phyloP scores from a whole-genome alignment of 1,284 basidiomycete genomes.

The Fomitiporia mediterranea region DNA sequence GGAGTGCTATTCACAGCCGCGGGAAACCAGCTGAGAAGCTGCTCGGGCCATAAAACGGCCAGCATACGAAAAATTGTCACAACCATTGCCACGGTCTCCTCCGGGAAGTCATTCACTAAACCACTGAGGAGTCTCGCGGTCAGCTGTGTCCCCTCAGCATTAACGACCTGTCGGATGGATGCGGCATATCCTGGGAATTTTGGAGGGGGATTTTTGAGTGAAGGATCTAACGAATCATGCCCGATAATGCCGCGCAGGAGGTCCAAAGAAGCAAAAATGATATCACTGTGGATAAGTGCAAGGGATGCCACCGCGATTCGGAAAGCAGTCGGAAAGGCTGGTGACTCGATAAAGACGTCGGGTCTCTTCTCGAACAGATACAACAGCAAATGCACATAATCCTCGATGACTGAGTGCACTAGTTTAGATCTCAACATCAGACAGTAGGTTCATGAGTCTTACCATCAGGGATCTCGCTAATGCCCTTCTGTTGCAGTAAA shows the following conservation, averaged over 20 bases:
- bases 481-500: conserved; percentile 61
- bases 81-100: conserved; percentile 74
- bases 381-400: conserved; percentile 83
- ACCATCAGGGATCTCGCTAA: conserved; percentile 81
- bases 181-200: conserved; percentile 62
- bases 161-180: conserved; percentile 63
- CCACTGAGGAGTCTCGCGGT: conserved; percentile 72
- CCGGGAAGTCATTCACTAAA: conserved; percentile 82
- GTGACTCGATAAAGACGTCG: conserved; percentile 72
- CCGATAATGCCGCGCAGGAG: conserved; percentile 70
- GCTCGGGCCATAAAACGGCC: conserved; percentile 59
- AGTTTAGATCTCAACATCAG: neutral
- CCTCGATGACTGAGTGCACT: conserved; percentile 76
- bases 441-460: conserved; percentile 28
- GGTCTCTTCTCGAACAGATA: conserved; percentile 69
- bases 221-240: conserved; percentile 59
- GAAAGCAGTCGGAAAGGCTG: conserved; percentile 72
- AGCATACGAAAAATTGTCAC: conserved; percentile 76
- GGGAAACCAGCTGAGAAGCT: conserved; percentile 71
- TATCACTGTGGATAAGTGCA: conserved; percentile 75
- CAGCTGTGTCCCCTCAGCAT: conserved; percentile 73
- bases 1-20: conserved; percentile 71
- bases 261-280: conserved; percentile 79
- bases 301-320: conserved; percentile 72
- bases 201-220: conserved; percentile 45